phyloP scores from a whole-genome alignment of 768 basidiomycete species.

The Hebeloma cylindrosporum region DNA sequence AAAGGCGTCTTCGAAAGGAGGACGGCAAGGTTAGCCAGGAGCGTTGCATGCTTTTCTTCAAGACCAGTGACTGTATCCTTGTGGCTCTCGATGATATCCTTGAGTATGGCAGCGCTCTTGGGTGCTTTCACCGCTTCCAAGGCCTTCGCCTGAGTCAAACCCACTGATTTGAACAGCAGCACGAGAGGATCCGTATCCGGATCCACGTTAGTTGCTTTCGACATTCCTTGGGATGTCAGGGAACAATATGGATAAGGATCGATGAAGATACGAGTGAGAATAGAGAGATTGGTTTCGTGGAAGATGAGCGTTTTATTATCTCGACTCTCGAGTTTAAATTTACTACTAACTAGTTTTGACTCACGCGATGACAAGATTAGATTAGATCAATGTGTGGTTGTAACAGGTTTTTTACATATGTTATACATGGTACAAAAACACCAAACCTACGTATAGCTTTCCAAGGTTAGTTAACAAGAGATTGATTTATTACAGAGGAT shows the following conservation, averaged over 20 bases:
- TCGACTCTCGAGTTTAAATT: too few relatives aligned
- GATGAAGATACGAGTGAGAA: not conserved
- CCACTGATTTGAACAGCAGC: constrained; percentile 71
- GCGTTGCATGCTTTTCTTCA: constrained; percentile 75
- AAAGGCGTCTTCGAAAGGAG: constrained; percentile 53
- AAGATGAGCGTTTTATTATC: too few relatives aligned
- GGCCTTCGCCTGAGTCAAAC: constrained; percentile 74
- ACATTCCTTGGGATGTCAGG: constrained; percentile 21
- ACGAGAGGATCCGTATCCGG: constrained; percentile 30
- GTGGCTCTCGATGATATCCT: constrained; percentile 64
- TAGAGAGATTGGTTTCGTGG: too few relatives aligned
- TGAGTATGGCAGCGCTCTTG: constrained; percentile 71
- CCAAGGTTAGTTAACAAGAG: too few relatives aligned
- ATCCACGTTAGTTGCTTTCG: constrained; percentile 24
- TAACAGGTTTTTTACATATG: too few relatives aligned
- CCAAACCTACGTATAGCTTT: too few relatives aligned
- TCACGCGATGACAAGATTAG: too few relatives aligned
- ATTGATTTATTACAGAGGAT: too few relatives aligned
- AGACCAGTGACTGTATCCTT: constrained; percentile 47
- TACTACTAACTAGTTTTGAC: too few relatives aligned
- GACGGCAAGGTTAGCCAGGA: constrained; percentile 67
- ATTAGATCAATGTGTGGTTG: too few relatives aligned
- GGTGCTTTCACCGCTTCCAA: constrained; percentile 78
- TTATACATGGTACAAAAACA: too few relatives aligned
- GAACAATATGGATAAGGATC: not conserved